Evolutionary conservation across 176 grass and related monocot genomes (phyloP).

Genomic region (Bolboschoenus planiculmis): DNA sequence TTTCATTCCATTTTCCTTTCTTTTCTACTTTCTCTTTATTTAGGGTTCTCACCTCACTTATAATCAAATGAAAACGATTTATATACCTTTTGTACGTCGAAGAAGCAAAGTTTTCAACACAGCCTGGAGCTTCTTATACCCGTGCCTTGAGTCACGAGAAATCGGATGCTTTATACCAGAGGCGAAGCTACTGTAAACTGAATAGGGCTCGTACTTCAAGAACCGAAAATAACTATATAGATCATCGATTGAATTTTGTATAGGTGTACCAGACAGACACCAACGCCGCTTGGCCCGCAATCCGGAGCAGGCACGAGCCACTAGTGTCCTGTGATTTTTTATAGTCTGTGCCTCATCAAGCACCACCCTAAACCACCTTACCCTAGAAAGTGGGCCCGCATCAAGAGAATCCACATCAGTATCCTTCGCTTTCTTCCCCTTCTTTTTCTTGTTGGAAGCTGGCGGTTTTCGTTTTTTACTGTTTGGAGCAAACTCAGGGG

Average conservation of each 20-base stretch:
- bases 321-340: slow-evolving; percentile 89
- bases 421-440: slow-evolving; percentile 54
- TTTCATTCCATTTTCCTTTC: background rate
- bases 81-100: slow-evolving; percentile 86
- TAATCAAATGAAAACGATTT: background rate
- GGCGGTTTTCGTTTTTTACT: slow-evolving; percentile 67
- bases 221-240: slow-evolving; percentile 96
- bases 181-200: slow-evolving; percentile 68
- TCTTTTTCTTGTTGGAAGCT: slow-evolving; percentile 63
- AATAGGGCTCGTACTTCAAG: slow-evolving; percentile 93
- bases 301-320: slow-evolving; percentile 86
- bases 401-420: slow-evolving; percentile 48
- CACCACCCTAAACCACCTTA: slow-evolving; percentile 94
- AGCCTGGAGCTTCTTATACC: slow-evolving; percentile 93
- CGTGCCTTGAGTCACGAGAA: slow-evolving; percentile 55
- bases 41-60: background rate
- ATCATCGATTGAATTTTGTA: slow-evolving; percentile 97
- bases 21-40: background rate
- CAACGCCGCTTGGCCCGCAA: slow-evolving; percentile 91
- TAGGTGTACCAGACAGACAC: slow-evolving; percentile 98
- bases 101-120: slow-evolving; percentile 76
- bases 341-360: slow-evolving; percentile 99
- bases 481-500: slow-evolving; percentile 34
- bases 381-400: slow-evolving; percentile 73
- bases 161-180: slow-evolving; percentile 84